Base-by-base conservation (phyloP, 2,329 filamentous ascomycete genomes). In the Ophiognomonia clavigignenti-juglandacearum region DNA sequence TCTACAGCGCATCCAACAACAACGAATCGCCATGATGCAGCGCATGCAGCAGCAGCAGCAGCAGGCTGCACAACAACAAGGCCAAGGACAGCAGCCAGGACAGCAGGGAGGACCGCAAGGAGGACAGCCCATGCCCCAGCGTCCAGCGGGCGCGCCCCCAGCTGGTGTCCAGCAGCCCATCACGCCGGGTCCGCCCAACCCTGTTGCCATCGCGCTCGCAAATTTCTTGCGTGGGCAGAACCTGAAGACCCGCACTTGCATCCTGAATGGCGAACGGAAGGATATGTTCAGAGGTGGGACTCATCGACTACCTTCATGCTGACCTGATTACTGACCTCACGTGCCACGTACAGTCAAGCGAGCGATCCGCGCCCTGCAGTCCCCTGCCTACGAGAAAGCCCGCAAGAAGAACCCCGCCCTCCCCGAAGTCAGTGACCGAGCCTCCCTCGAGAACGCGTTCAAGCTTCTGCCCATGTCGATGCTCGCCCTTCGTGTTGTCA, bases 391-490 rank as follows among this genome's bases (percentile, higher is more conserved):
- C 70, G 79, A 83, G 58, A 96, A 95, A 73, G 89, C 89, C 49
- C 79, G 85, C 61, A 85, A 85, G 65, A 95, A 95, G 81, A 93
- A 96, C 70, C 81, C 89, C 6, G 80, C 89, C 38, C 83, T 97
- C 4, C 93, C 93, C 27, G 83, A 87, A 61, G 86, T 98, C 61
- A 91, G 80, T 16, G 88, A 96, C 70, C 86, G 88, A 56, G 83
- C 87, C 37, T 87, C 88, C 22, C 89, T 95, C 52, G 89, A 96
- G 68, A 95, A 96, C 65, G 80, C 83, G 8, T 96, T 98, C 74
- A 96, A 96, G 72, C 81, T 96, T 45, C 83, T 98, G 27, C 93
- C 93, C 2, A 80, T 97, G 60, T 96, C 91, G 27, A 87, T 98
- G 67, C 83, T 98, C 54, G 93, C 93, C 11, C 80, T 98, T 31